Conservation (phyloP, 805 yeast genomes). For the Schwanniomyces yamadae region DNA sequence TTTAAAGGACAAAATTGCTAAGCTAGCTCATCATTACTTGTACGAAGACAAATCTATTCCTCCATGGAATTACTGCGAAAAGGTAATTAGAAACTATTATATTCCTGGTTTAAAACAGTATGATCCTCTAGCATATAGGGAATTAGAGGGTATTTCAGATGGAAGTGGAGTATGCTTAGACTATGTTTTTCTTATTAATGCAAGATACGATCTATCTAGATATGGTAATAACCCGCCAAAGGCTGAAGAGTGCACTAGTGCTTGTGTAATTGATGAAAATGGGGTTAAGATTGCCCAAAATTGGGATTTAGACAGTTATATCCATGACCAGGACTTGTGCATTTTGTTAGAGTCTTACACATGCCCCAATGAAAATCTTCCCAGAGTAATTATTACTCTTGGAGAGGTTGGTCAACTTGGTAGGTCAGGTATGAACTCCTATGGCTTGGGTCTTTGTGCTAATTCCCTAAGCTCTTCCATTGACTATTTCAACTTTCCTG, state of each 20-base stretch:
- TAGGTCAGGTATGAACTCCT: not conserved
- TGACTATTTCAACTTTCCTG: not conserved
- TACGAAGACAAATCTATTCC: not conserved
- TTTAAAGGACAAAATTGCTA: not conserved
- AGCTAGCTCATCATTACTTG: not conserved
- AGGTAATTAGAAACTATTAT: not conserved
- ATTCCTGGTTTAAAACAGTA: not conserved
- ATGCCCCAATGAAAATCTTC: not conserved
- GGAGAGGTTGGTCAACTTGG: not conserved
- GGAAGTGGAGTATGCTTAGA: not conserved
- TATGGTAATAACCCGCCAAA: not conserved
- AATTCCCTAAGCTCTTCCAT: not conserved
- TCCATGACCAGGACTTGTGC: not conserved
- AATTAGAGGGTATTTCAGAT: not conserved
- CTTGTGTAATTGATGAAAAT: not conserved
- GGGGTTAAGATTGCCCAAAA: not conserved
- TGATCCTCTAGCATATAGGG: not conserved
- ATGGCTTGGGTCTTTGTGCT: not conserved
- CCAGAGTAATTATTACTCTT: not conserved
- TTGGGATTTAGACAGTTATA: not conserved
- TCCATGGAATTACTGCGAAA: conserved; percentile 1
- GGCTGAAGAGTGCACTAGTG: not conserved
- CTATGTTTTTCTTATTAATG: not conserved
- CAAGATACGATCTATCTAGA: not conserved
- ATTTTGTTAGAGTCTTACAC: not conserved